A percentile compares a stretch with the other conserved stretches of the same genome.
phyloP scores from a whole-genome alignment of 352 stramenopile species.

The Halophytophthora polymorphica region DNA sequence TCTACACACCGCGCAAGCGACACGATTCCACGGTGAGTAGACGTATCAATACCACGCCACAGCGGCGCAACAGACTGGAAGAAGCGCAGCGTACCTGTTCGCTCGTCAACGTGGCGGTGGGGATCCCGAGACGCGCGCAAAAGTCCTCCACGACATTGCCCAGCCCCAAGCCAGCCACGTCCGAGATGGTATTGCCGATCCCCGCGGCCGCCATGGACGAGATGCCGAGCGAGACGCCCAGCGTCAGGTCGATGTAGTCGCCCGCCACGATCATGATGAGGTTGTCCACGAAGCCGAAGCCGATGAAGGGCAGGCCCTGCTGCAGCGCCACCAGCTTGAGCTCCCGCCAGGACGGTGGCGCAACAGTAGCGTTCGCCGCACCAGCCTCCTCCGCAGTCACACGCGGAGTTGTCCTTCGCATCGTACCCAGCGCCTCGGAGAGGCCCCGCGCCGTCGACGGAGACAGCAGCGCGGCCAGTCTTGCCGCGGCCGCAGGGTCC shows the following conservation, averaged over 20 bases:
- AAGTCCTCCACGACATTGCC: constrained; percentile 83
- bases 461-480: constrained; percentile 39
- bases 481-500: constrained; percentile 27
- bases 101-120: constrained; percentile 48
- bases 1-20: constrained; percentile 19
- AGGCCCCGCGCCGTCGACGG: constrained; percentile 51
- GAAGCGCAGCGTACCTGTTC: constrained; percentile 41
- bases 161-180: constrained; percentile 61
- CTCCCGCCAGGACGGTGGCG: constrained; percentile 38
- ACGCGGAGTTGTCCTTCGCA: not conserved
- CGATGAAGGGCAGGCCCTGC: constrained; percentile 91
- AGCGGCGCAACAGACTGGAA: not conserved
- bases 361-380: constrained; percentile 1
- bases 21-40: constrained; percentile 4
- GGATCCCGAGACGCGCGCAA: constrained; percentile 60
- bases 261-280: constrained; percentile 91
- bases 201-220: constrained; percentile 85
- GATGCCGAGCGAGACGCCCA: constrained; percentile 81
- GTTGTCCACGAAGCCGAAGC: constrained; percentile 98
- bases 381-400: not conserved
- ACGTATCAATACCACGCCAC: not conserved
- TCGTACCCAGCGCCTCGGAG: constrained; percentile 34
- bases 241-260: constrained; percentile 84
- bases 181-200: constrained; percentile 84
- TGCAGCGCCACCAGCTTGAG: constrained; percentile 68